phyloP scores from a whole-genome alignment of 2,329 filamentous ascomycete species.

The Elsinoe necatrix region DNA sequence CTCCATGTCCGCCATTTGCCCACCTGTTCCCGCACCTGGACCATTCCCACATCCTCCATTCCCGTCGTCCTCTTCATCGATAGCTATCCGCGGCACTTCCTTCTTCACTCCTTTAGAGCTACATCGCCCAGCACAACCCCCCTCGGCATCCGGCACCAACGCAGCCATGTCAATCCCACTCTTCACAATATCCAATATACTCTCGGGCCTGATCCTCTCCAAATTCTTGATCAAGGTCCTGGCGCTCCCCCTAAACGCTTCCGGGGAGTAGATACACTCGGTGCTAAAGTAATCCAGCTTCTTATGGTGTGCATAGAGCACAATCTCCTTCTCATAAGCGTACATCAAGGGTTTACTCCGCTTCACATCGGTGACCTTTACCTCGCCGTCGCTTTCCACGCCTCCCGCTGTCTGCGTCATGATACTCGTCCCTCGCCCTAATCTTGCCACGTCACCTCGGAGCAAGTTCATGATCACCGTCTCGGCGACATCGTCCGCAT shows the following conservation, averaged over 20 bases:
- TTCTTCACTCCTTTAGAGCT: conserved; percentile 29
- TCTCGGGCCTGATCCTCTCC: conserved; percentile 84
- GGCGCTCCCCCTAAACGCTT: conserved; percentile 90
- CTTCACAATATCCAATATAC: conserved; percentile 86
- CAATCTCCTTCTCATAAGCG: conserved; percentile 98
- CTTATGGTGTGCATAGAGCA: conserved; percentile 93
- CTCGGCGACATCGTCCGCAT: conserved; percentile 94
- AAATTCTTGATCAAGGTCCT: conserved; percentile 89
- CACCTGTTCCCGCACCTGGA: conserved; percentile 57
- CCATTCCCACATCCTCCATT: conserved; percentile 67
- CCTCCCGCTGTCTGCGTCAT: conserved; percentile 54
- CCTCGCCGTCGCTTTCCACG: conserved; percentile 18
- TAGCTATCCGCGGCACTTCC: conserved; percentile 27
- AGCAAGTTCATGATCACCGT: conserved; percentile 97
- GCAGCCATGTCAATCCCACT: conserved; percentile 95
- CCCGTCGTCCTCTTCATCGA: conserved; percentile 46
- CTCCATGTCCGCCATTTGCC: conserved; percentile 78
- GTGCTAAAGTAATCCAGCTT: conserved; percentile 97
- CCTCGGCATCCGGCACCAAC: conserved; percentile 57
- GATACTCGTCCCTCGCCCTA: conserved; percentile 85
- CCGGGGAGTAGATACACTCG: conserved; percentile 95
- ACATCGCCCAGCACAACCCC: conserved; percentile 42
- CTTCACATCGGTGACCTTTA: conserved; percentile 68
- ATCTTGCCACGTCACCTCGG: conserved; percentile 75
- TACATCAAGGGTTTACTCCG: conserved; percentile 96